These are phyloP conservation scores for Diospyros kaki DNA, from an alignment of 148 eudicot species.

Conservation along the genomic window DNA sequence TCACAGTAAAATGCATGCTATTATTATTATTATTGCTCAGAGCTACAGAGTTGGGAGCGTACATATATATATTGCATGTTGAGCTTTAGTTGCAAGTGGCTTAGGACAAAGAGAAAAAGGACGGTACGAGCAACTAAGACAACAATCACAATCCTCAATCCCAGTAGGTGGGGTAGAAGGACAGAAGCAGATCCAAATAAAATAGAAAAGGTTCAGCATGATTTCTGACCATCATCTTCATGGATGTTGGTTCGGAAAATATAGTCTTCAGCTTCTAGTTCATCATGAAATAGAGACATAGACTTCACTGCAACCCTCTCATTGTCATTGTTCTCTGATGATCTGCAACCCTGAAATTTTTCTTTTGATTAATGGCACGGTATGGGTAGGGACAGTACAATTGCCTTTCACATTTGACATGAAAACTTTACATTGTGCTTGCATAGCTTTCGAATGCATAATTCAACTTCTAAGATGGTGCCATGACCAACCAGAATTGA, in stretches of 20 bases:
- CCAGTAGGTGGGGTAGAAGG: no score
- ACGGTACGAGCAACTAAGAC: no score
- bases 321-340: conserved; percentile 23
- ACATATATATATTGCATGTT: no score
- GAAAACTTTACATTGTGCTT: not conserved
- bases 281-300: conserved; percentile 63
- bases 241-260: conserved; percentile 65
- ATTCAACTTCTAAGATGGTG: not conserved
- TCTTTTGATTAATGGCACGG: not conserved
- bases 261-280: conserved; percentile 78
- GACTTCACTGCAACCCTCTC: conserved; percentile 32
- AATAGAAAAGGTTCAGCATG: no score
- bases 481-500: not conserved
- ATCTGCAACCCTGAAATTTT: conserved; percentile 53
- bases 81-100: no score
- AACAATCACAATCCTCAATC: no score
- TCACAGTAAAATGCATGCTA: no score
- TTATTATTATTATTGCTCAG: no score
- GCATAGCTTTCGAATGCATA: not conserved
- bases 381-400: not conserved
- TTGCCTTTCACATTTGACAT: not conserved
- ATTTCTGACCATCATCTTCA: conserved; percentile 11
- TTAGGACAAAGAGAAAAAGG: no score
- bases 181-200: no score
- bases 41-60: no score